Base-by-base conservation (phyloP, 2,329 filamentous ascomycete genomes). In the Xylariaceae sp. region DNA sequence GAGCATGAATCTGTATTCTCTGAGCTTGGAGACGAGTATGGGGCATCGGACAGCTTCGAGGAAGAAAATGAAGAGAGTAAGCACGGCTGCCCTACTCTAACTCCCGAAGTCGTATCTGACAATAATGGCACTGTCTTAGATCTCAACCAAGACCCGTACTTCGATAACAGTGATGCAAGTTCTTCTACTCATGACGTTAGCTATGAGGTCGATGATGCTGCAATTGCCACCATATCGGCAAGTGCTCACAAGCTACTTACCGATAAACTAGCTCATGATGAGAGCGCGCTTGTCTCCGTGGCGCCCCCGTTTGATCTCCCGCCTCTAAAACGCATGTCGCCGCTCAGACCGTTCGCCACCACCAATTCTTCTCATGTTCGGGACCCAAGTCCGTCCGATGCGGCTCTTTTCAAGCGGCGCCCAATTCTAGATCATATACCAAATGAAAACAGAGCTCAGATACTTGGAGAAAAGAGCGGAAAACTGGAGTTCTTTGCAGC, bases 401-500 rank as follows among this genome's bases (percentile, higher is more conserved):
- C 66, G 23, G 66, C 64, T 9, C 65, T 61, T 35, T 64, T 70
- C 33, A 70, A 69, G 16, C 64, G 71, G 21, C 59, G 45, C 6
- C 68, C 72, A 9, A 50, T 64, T 60, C 67, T 54, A 60, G 69
- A 53, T 37, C 69, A 46, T 64, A 45, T 3, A 16, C 45, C 57
- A 26, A 59, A 43, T 21, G 59, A 63, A 26, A 46, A 35, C 20
- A 61, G 67, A 64, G 69, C 67, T 13, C 66, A 71, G 32, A 43
- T 60, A 6, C 61, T 76, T 36, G 73, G 73, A 1, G 60, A 66
- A 20, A 70, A 64, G 44, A 70, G 67, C 3, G 74, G 72, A 1
- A 77, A 76, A 43, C 53, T 53, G 7, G 73, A 75, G 18, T 77
- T 63, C 44, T 77, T 77, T 44, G 63, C 62, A 3, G 74, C 75